Evolutionary conservation across 768 basidiomycete genomes (phyloP).

Genomic region (Chiua virens): DNA sequence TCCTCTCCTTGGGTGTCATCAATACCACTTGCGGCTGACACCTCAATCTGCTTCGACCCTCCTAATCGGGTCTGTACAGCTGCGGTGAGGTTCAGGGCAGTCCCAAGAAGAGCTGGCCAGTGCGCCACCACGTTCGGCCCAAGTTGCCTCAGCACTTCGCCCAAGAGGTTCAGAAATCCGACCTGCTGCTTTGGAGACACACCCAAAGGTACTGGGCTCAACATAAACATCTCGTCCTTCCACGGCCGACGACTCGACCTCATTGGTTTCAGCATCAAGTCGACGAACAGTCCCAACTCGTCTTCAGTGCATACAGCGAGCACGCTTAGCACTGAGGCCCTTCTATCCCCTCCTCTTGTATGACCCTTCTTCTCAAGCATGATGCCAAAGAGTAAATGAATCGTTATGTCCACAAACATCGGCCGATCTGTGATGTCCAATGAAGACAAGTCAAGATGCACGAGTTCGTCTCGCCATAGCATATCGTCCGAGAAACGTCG

Average conservation of each 20-base stretch:
- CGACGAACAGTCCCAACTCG: slow-evolving; percentile 76
- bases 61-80: slow-evolving; percentile 63
- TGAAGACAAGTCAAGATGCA: too few relatives aligned
- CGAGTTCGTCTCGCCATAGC: too few relatives aligned
- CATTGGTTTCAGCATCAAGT: slow-evolving; percentile 85
- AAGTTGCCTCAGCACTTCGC: slow-evolving; percentile 79
- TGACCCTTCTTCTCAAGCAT: too few relatives aligned
- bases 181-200: slow-evolving; percentile 66
- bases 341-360: slow-evolving; percentile 59
- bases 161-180: slow-evolving; percentile 84
- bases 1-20: slow-evolving; percentile 30
- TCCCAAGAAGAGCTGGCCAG: slow-evolving; percentile 77
- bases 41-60: slow-evolving; percentile 20
- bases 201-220: slow-evolving; percentile 27
- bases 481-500: too few relatives aligned
- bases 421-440: too few relatives aligned
- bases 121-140: slow-evolving; percentile 65
- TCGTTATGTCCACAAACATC: too few relatives aligned
- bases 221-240: slow-evolving; percentile 27
- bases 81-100: slow-evolving; percentile 63
- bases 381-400: too few relatives aligned
- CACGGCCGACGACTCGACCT: slow-evolving; percentile 31
- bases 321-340: slow-evolving; percentile 72
- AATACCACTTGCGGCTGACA: slow-evolving; percentile 15
- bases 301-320: slow-evolving; percentile 68